phyloP scores from a whole-genome alignment of 1,284 basidiomycete genomes.

The Microstroma glucosiphilum region DNA sequence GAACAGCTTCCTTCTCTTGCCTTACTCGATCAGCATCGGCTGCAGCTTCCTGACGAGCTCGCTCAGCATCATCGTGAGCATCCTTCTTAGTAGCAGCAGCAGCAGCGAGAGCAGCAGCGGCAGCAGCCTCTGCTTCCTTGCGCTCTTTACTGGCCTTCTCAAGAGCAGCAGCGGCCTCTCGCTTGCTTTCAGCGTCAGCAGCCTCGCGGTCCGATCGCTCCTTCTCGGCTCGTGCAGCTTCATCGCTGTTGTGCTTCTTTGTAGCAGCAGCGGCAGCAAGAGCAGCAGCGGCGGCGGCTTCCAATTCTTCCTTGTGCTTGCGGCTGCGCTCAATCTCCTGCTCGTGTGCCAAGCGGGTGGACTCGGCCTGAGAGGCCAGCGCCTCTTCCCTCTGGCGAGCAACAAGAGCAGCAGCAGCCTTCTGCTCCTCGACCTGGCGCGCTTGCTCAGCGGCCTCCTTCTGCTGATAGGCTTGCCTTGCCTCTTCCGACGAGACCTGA shows the following conservation, averaged over 20 bases:
- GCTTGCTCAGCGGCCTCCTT: no score
- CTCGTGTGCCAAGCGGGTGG: no score
- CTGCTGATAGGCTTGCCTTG: no score
- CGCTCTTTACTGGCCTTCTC: neutral
- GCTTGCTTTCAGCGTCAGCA: neutral
- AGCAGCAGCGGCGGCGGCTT: constrained; percentile 26
- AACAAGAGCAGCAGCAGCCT: no score
- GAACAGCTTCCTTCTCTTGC: neutral
- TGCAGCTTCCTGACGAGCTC: constrained; percentile 15
- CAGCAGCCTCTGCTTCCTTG: constrained; percentile 2
- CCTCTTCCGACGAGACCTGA: no score
- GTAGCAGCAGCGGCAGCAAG: constrained; percentile 22
- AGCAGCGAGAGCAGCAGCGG: neutral
- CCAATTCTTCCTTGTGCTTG: constrained; percentile 18
- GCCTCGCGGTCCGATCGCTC: neutral
- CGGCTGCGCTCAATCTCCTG: constrained; percentile 17
- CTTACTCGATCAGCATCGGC: neutral
- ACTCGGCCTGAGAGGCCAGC: no score
- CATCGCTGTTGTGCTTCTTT: constrained; percentile 19
- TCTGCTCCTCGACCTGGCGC: no score
- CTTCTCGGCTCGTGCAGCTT: no score
- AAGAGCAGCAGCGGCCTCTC: neutral
- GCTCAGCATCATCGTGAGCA: neutral
- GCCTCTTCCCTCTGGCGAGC: no score
- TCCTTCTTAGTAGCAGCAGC: constrained; percentile 2